Percentiles rank a stretch among this genome's conserved stretches.
phyloP scores from a whole-genome alignment of 805 yeast genomes.

The Teunomyces stri region DNA sequence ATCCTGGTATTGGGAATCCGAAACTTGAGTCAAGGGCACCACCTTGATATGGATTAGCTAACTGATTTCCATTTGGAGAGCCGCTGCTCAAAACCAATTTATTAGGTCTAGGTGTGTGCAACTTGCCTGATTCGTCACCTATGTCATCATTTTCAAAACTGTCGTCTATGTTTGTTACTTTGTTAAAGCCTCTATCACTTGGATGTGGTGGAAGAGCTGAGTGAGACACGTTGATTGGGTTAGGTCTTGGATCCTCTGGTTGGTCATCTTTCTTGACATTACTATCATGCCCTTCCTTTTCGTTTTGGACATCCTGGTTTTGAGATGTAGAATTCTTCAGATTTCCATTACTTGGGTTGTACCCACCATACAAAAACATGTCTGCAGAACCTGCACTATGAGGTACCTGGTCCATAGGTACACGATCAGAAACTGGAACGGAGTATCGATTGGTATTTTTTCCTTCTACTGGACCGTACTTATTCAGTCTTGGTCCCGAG shows the following conservation, averaged over 20 bases:
- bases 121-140: slow-evolving; percentile 6
- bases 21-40: slow-evolving; percentile 21
- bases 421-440: background rate
- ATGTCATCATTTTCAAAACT: slow-evolving; percentile 26
- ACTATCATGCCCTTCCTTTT: background rate
- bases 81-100: slow-evolving; percentile 1
- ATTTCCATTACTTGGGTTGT: background rate
- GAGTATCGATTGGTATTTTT: slow-evolving; percentile 3
- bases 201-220: background rate
- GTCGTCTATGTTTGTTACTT: slow-evolving; percentile 26
- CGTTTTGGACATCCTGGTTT: slow-evolving; percentile 1
- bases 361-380: slow-evolving; percentile 1
- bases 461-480: slow-evolving; percentile 25
- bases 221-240: background rate
- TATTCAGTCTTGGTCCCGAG: slow-evolving; percentile 16
- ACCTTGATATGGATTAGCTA: slow-evolving; percentile 28
- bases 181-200: background rate
- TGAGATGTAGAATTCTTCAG: background rate
- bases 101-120: slow-evolving; percentile 10
- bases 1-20: slow-evolving; percentile 45
- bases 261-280: background rate
- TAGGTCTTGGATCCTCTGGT: background rate
- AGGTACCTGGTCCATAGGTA: background rate
- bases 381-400: background rate
- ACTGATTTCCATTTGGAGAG: slow-evolving; percentile 9